Evolutionary conservation across 2,329 filamentous ascomycete genomes (phyloP), one percentile per base, ranked within the genome.

Genomic region (Microascus cirrosus): DNA sequence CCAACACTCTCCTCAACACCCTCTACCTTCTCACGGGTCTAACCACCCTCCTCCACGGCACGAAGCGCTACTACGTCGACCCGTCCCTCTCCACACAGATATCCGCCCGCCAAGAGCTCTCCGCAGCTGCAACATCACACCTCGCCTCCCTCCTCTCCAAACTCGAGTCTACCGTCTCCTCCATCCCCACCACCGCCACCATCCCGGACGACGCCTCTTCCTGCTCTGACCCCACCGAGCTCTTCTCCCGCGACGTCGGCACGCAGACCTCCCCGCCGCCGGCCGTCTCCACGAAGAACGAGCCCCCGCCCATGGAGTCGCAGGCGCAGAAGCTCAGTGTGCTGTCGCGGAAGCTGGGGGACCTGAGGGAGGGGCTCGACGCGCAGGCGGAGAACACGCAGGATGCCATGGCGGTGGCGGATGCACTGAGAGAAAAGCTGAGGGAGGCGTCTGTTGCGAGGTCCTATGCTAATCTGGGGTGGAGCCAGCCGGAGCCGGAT

Each of bases 211-310:
- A 48, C 59, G 58, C 34, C 18, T 59, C 59, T 12, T 45, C 55
- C 28, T 76, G 73, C 59, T 80, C 81, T 60, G 84, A 86, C 64
- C 89, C 89, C 1, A 84, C 86, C 1, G 89, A 93, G 69, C 80
- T 92, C 61, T 94, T 90, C 71, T 88, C 92, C 69, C 83, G 88
- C 53, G 89, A 94, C 66, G 80, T 90, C 60, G 88, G 87, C 62
- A 88, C 89, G 1, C 89, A 94, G 70, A 94, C 89, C 0, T 15
- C 59, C n/a, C 57, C 18, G 53, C 60, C 61, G 15, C 60, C 64
- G 10, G 57, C 62, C 22, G 53, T 59, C 54, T 59, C 10, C 58
- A 58, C 32, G 57, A 59, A 35, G 20, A 60, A 55, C 13, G 53
- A 54, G 28, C 57, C 72, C 64, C 61, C 69, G 54, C 50, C 66